These are phyloP conservation scores for Cercospora nicotianae DNA, from an alignment of 2,329 filamentous ascomycete genomes.

Conservation along the genomic window DNA sequence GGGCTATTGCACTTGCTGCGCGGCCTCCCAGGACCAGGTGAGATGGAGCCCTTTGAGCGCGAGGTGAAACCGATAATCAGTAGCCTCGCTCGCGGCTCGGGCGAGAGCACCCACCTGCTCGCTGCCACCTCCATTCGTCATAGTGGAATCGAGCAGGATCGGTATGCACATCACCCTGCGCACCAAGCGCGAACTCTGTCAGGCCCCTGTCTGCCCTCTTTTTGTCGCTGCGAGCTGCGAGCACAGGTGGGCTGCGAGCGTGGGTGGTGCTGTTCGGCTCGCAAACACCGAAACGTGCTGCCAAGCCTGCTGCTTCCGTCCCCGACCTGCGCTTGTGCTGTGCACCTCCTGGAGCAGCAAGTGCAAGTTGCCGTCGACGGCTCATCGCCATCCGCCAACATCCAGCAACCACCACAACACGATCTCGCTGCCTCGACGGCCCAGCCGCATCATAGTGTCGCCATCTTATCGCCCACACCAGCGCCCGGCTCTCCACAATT, in stretches of 20 bases:
- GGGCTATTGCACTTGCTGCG: constrained; percentile 22
- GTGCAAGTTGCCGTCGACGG: neutral
- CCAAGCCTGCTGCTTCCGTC: neutral
- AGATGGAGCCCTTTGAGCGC: neutral
- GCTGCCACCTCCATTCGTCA: constrained; percentile 3
- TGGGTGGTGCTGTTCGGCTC: constrained; percentile 1
- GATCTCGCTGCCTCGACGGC: constrained; percentile 13
- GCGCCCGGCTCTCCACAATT: constrained; percentile 25
- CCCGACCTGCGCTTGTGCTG: neutral
- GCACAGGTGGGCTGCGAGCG: neutral
- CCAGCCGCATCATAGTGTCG: neutral
- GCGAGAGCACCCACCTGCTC: neutral
- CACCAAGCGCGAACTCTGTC: constrained; percentile 7
- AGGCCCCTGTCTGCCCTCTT: neutral
- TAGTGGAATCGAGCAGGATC: constrained; percentile 6
- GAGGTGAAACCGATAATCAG: constrained; percentile 1
- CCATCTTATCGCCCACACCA: constrained; percentile 10
- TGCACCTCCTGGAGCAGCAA: neutral
- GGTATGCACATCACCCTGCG: constrained; percentile 7
- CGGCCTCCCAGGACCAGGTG: neutral
- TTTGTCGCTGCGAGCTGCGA: neutral
- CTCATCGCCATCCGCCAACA: neutral
- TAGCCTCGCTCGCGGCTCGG: neutral
- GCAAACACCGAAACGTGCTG: neutral
- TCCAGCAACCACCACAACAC: neutral